phyloP scores from a whole-genome alignment of 2,329 filamentous ascomycete genomes.

The Fusarium compactum region DNA sequence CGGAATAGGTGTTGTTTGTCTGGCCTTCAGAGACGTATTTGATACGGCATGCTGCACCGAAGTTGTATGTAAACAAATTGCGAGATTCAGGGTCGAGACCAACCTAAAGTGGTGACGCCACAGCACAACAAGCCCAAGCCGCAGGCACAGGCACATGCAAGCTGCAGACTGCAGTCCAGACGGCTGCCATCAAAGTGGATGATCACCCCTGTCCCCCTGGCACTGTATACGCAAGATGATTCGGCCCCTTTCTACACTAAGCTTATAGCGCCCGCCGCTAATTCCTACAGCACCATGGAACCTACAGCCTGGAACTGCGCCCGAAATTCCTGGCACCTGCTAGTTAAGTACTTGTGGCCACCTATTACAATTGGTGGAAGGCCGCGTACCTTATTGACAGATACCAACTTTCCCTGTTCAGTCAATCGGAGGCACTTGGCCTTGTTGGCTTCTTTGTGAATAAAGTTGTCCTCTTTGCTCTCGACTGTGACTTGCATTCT shows the following conservation, averaged over 20 bases:
- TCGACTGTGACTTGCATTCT: not conserved
- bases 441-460: slow-evolving; percentile 36
- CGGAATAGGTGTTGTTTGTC: not conserved
- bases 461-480: slow-evolving; percentile 38
- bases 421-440: slow-evolving; percentile 17
- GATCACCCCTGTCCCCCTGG: slow-evolving; percentile 1
- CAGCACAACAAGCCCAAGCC: slow-evolving; percentile 3
- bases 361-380: not conserved
- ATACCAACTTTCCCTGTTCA: slow-evolving; percentile 29
- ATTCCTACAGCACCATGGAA: not conserved
- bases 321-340: not conserved
- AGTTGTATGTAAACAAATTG: slow-evolving; percentile 6
- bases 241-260: slow-evolving; percentile 19
- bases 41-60: not conserved
- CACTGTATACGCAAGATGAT: slow-evolving; percentile 6
- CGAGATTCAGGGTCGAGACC: slow-evolving; percentile 5
- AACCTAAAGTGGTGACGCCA: slow-evolving; percentile 25
- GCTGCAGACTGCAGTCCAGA: not conserved
- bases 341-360: slow-evolving; percentile 38
- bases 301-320: slow-evolving; percentile 12
- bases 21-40: not conserved
- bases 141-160: not conserved
- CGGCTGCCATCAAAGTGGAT: slow-evolving; percentile 2
- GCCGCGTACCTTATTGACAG: slow-evolving; percentile 38
- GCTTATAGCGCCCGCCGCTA: slow-evolving; percentile 44